Evolutionary conservation across 257 asterid species (phyloP), one percentile per base, ranked within the genome.

Genomic region (Penstemon newberryi): DNA sequence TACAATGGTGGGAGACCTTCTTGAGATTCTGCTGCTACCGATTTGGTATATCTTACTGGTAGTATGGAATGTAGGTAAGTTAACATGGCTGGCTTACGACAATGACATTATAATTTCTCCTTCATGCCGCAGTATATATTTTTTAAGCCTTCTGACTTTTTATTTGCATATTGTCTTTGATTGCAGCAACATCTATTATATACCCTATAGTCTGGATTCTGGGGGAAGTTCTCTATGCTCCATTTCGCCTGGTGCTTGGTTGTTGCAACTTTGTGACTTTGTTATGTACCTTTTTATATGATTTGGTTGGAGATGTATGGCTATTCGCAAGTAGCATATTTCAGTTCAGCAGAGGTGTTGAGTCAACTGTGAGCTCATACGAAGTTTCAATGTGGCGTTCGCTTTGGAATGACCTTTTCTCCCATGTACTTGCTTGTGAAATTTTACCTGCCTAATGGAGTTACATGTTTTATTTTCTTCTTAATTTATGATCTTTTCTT

Each of bases 381-480:
- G 90, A 85, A 77, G 86, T 83, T 58, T 94, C 99, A 45, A 39
- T 89, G 61, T 89, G 89, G 96, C 96, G 93, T 40, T 84, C 97
- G 44, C 92, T 94, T 39, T 94, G 99, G 99, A 86, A 91, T 73
- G 99, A 89, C 78, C 94, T 94, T 60, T 91, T 91, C 84, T 94
- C 96, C 42, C 96, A 94, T 90, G 99, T 93, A 53, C 55, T 36
- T 54, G 33, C 38, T 50, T 71, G 67, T 70, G 38, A 44, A 45
- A 60, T n/a, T 42, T 36, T 13, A 19, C 76, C 42, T 70, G 52
- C 44, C 55, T 39, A 50, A 33, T 33, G 60, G 67, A 45, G 54
- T 60, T 47, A 46, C 46, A 49, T 55, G 7, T 45, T 53, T 61
- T 8, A 44, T 36, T 66, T 49, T 25, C 25, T 56, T 6, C 71